These are phyloP conservation scores for Mycena olivaceomarginata DNA, from an alignment of 768 basidiomycete species.

Conservation along the genomic window DNA sequence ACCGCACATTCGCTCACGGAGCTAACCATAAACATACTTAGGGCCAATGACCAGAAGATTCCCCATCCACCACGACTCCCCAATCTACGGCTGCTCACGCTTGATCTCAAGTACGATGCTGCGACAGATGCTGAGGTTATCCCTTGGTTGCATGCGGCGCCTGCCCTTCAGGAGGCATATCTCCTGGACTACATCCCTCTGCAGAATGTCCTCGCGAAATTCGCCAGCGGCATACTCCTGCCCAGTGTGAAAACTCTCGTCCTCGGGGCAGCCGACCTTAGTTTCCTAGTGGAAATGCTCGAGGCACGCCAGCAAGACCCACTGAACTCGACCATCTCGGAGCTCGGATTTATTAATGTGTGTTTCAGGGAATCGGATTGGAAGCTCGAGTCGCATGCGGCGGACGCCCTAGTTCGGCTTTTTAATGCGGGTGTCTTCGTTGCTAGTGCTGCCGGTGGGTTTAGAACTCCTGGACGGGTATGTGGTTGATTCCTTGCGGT, in stretches of 20 bases:
- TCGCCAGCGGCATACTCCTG: not conserved
- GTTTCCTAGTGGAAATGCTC: not conserved
- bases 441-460: not conserved
- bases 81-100: not conserved
- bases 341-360: not conserved
- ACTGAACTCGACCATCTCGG: not conserved
- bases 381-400: not conserved
- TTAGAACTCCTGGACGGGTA: not conserved
- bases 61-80: not conserved
- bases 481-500: not conserved
- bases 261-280: not conserved
- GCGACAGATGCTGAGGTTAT: not conserved
- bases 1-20: conserved; percentile 1
- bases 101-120: conserved; percentile 2
- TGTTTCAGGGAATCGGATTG: not conserved
- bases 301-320: not conserved
- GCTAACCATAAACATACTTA: not conserved
- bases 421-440: not conserved
- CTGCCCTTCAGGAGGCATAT: conserved; percentile 1
- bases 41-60: not conserved
- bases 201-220: not conserved
- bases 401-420: not conserved
- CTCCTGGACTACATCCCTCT: not conserved
- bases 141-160: not conserved
- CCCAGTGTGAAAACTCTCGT: not conserved